Percentiles rank a stretch among this genome's conserved stretches.
Evolutionary conservation across 306 rosid species (phyloP).

Genomic region (Castanopsis chinensis): DNA sequence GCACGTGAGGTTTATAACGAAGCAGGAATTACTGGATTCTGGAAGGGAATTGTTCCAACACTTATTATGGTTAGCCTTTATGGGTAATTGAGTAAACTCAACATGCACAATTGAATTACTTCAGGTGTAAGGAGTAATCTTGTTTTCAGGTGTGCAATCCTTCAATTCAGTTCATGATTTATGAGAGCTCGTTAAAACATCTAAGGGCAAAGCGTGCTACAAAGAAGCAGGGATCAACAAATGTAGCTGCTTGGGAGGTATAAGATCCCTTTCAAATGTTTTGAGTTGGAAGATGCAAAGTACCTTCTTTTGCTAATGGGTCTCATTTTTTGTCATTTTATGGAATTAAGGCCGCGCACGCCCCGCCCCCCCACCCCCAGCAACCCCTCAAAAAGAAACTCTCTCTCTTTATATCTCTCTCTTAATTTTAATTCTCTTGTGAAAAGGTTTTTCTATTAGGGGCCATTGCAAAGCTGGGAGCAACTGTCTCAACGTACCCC

Average conservation of each 20-base stretch:
- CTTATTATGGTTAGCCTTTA: conserved; percentile 67
- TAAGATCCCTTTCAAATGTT: conserved; percentile 10
- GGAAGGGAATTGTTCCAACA: conserved; percentile 88
- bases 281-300: not conserved
- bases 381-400: not conserved
- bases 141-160: conserved; percentile 77
- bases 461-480: conserved; percentile 90
- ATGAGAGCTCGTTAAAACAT: conserved; percentile 65
- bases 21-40: conserved; percentile 70
- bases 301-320: not conserved
- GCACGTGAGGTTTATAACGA: conserved; percentile 61
- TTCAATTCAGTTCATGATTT: conserved; percentile 80
- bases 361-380: too few relatives aligned
- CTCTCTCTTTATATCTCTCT: not conserved
- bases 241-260: conserved; percentile 67
- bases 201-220: conserved; percentile 51
- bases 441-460: conserved; percentile 65
- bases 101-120: not conserved
- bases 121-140: conserved; percentile 15
- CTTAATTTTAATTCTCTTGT: conserved; percentile 21
- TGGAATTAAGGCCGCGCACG: not conserved
- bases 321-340: not conserved
- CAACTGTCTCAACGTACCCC: conserved; percentile 75
- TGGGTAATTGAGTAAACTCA: conserved; percentile 6
- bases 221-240: conserved; percentile 44